Base-by-base conservation (phyloP, 371 early-diverging fungal species). In the Rhizopus delemar region DNA sequence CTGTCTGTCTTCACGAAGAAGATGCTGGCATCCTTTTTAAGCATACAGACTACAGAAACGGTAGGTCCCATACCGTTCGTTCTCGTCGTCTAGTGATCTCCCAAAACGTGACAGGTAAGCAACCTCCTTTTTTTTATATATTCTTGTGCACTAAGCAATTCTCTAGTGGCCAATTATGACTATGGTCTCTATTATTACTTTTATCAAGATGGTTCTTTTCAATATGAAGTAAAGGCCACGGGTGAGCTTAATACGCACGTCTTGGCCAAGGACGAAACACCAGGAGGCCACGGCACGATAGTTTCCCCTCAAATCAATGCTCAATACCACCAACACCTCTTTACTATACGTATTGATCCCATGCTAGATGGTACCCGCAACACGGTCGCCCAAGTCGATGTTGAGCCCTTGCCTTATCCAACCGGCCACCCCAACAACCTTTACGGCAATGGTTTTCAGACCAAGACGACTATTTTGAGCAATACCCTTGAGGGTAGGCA, bases 161-260 rank as follows among this genome's bases (percentile, higher is more conserved):
- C 8, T 46, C 6, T 53, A 73, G 76, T 79, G 39, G 80, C 79
- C 67, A 80, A 82, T 56, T 82, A 82, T 38, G 82, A 82, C 54
- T 82, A 82, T 56, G 82, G 77, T 48, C 68, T 81, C 29, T 82
- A 80, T 66, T 82, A 78, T 62, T 81, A 78, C 60, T 82, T 82
- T 49, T 78, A 82, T 39, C 78, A 80, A 63, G 82, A 82, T 46
- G 82, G 82, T 59, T 75, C 80, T 36, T 82, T 82, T 46, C 71
- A 82, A 57, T 78, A 80, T 34, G 82, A 82, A 57, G 77, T 81
- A 56, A 82, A 82, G 68, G 81, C 81, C 36, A 82, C 82, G 45
- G 82, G 82, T 46, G 74, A 75, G 35, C 66, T 82, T 9, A 80
- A 78, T 50, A 82, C 82, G 2, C 75, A 75, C 57, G 80, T 80